Evolutionary conservation across 2,329 filamentous ascomycete genomes (phyloP), one percentile per base, ranked within the genome.

Genomic region (Epichloe brachyelytri): DNA sequence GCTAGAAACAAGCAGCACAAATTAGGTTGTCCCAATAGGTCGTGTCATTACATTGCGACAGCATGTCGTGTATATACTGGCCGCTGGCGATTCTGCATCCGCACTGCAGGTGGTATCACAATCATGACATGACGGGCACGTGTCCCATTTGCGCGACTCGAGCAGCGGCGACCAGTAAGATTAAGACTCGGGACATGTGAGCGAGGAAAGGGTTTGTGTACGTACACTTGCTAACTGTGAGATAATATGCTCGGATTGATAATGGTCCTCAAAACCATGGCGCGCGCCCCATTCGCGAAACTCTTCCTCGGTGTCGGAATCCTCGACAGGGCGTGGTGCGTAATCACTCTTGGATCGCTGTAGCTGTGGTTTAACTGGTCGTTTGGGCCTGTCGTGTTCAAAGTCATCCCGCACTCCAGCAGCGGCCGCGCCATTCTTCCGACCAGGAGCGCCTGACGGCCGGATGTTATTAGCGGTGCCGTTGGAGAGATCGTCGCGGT

Each of bases 221-320:
- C 83, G 71, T 71, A 89, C 85, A 64, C 85, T 89, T 49, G 86
- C 88, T 56, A 95, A 75, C 57, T 89, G 79, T 52, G 86, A 85
- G 59, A 94, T 85, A 61, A 94, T 90, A 63, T 95, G 88, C 58
- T 89, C 86, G 5, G 86, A 94, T 63, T 88, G 86, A 65, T 95
- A 89, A 66, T 95, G 88, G 59, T 90, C 86, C 63, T 95, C 88
- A 72, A 93, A 96, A 46, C 90, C 90, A 70, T 96, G 90, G 46
- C 90, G 80, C 65, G 76, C 76, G 7, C 78, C 77, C 74, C 75
- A 78, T 57, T 75, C 72, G 43, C 69, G 67, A 34, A 73, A 65
- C 41, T 75, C 73, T 3, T 75, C 72, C 30, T 63, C 59, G 47
- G 66, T 62, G 41, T 73, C 71, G 41, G 65, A 55, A 17, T 72